Evolutionary conservation across 23 red algal genomes (phyloP).

Genomic region (Porphyridium purpureum): DNA sequence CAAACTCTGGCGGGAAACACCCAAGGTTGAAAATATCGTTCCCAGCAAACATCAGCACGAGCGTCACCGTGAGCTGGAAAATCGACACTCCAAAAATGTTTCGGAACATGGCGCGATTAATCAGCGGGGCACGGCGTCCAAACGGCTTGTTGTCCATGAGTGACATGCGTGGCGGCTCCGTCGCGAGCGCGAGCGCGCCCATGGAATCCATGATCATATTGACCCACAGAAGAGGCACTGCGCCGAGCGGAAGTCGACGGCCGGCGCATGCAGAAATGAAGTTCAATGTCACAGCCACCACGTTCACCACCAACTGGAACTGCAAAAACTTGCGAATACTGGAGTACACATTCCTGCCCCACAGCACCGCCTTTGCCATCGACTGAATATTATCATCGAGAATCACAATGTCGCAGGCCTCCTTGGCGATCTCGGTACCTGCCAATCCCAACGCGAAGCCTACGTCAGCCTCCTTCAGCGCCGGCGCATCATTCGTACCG

Average conservation of each 20-base stretch:
- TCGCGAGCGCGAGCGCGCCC: constrained; percentile 87
- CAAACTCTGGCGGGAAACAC: constrained; percentile 4
- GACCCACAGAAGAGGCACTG: constrained; percentile 88
- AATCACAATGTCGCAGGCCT: constrained; percentile 82
- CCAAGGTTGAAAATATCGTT: constrained; percentile 34
- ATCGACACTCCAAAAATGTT: constrained; percentile 61
- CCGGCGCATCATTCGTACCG: constrained; percentile 87
- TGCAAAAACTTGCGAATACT: constrained; percentile 83
- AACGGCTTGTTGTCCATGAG: constrained; percentile 59
- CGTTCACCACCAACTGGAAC: constrained; percentile 87
- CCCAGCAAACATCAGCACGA: constrained; percentile 54
- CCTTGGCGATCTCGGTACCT: constrained; percentile 89
- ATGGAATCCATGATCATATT: constrained; percentile 97
- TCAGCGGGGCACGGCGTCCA: constrained; percentile 61
- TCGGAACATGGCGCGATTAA: constrained; percentile 76
- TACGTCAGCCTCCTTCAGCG: constrained; percentile 73
- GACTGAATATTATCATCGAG: constrained; percentile 76
- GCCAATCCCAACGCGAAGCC: constrained; percentile 75
- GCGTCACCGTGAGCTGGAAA: constrained; percentile 54
- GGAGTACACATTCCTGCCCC: constrained; percentile 74
- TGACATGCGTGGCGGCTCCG: constrained; percentile 55
- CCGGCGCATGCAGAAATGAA: constrained; percentile 79
- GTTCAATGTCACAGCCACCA: constrained; percentile 75
- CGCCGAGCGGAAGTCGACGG: constrained; percentile 31
- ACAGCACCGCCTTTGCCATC: constrained; percentile 84